phyloP scores from a whole-genome alignment of 192 early-diverging fungal genomes.

The Backusella sp. region DNA sequence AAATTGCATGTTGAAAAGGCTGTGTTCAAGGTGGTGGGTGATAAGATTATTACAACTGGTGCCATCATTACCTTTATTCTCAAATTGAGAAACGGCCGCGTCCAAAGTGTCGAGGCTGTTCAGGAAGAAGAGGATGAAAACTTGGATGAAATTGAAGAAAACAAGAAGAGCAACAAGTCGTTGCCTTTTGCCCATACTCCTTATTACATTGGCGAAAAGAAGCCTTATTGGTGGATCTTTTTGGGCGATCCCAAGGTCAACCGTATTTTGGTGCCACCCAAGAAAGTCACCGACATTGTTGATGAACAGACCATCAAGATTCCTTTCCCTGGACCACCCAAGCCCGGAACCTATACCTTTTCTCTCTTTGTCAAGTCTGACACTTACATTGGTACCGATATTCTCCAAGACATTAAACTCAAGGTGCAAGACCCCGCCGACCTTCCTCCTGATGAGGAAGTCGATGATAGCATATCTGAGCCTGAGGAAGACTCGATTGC shows the following conservation, averaged over 20 bases:
- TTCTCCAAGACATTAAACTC: constrained; percentile 75
- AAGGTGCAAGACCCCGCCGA: constrained; percentile 67
- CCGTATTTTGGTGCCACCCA: constrained; percentile 75
- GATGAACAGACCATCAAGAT: constrained; percentile 66
- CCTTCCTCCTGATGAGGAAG: constrained; percentile 71
- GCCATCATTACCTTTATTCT: constrained; percentile 75
- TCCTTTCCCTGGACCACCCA: constrained; percentile 93
- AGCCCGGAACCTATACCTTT: constrained; percentile 81
- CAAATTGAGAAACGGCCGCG: constrained; percentile 42
- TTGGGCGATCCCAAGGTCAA: constrained; percentile 84
- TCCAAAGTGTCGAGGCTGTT: constrained; percentile 27
- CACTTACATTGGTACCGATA: constrained; percentile 82
- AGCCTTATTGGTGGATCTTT: constrained; percentile 89
- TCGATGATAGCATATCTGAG: constrained; percentile 94
- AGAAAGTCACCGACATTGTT: constrained; percentile 76
- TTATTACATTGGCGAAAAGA: constrained; percentile 70
- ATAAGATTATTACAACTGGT: constrained; percentile 74
- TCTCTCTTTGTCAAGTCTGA: constrained; percentile 87
- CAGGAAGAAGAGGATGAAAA: constrained; percentile 33
- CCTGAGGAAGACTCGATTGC: constrained; percentile 95
- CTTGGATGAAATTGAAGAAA: constrained; percentile 39
- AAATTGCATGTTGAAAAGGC: constrained; percentile 71
- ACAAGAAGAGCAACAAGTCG: constrained; percentile 23
- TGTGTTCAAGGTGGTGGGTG: constrained; percentile 77
- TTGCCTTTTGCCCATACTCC: constrained; percentile 60